Evolutionary conservation across 2,329 filamentous ascomycete species (phyloP).

Genomic region (Diplocarpon mali): DNA sequence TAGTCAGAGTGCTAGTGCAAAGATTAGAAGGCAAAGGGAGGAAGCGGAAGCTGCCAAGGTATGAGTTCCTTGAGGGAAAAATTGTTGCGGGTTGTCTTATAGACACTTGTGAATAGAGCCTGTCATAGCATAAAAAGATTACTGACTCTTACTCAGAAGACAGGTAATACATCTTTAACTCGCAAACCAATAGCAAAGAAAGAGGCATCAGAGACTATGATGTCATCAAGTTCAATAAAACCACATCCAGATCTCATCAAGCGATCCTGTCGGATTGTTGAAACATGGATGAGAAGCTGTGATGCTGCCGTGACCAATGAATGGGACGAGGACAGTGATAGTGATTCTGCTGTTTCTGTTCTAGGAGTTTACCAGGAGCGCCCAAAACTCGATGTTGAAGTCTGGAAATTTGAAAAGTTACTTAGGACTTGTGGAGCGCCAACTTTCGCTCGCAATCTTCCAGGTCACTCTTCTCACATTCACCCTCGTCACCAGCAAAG

Average conservation of each 20-base stretch:
- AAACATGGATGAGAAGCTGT: constrained; percentile 4
- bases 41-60: background rate
- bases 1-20: constrained; percentile 2
- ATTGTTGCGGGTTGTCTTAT: background rate
- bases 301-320: background rate
- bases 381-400: background rate
- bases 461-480: background rate
- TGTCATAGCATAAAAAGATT: background rate
- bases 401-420: background rate
- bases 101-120: background rate
- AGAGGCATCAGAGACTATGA: background rate
- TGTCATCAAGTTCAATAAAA: constrained; percentile 4
- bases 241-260: background rate
- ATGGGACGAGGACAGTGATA: background rate
- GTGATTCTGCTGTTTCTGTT: constrained; percentile 1
- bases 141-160: too few species aligned
- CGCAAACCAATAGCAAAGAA: background rate
- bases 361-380: background rate
- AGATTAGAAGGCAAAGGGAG: background rate
- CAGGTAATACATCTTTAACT: too few species aligned
- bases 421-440: background rate
- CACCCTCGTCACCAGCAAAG: background rate
- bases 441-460: background rate
- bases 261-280: constrained; percentile 3
- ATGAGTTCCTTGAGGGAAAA: background rate